Evolutionary conservation across 768 basidiomycete genomes (phyloP).

Genomic region (Clavaria fumosa): DNA sequence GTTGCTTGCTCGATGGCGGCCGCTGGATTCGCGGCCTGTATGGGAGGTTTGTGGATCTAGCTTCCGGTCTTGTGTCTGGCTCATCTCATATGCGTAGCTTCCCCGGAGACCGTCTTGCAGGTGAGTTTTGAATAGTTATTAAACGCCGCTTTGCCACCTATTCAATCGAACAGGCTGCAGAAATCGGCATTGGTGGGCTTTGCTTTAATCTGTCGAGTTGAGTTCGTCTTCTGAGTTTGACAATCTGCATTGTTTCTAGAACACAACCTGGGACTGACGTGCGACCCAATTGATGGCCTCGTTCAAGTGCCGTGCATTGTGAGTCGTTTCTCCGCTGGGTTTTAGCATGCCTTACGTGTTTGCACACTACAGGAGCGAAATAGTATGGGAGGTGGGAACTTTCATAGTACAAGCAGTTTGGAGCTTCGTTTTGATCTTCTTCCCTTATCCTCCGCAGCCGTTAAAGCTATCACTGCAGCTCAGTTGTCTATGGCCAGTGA

Average conservation of each 20-base stretch:
- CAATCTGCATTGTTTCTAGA: too few relatives aligned
- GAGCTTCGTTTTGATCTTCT: constrained; percentile 1
- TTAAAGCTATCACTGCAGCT: constrained; percentile 87
- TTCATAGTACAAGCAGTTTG: neutral
- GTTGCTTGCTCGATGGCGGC: constrained; percentile 96
- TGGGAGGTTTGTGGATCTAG: constrained; percentile 48
- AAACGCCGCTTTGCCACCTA: constrained; percentile 1
- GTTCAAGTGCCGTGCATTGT: constrained; percentile 96
- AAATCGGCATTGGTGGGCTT: constrained; percentile 71
- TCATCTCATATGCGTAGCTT: constrained; percentile 26
- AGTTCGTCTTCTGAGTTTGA: neutral
- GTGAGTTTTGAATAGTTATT: constrained; percentile 20
- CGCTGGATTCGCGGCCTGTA: constrained; percentile 85
- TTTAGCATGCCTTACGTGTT: neutral
- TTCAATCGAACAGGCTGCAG: constrained; percentile 47
- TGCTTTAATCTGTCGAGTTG: constrained; percentile 1
- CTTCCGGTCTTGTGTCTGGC: neutral
- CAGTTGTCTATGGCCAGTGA: constrained; percentile 89
- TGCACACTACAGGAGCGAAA: constrained; percentile 48
- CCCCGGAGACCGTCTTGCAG: constrained; percentile 71
- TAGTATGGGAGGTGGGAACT: constrained; percentile 55
- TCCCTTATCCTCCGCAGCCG: constrained; percentile 31
- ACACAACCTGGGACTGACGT: constrained; percentile 80
- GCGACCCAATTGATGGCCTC: constrained; percentile 86
- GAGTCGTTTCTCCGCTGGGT: constrained; percentile 17